Conservation (phyloP, 73 alveolate species). For the Tetrahymena malaccensis region DNA sequence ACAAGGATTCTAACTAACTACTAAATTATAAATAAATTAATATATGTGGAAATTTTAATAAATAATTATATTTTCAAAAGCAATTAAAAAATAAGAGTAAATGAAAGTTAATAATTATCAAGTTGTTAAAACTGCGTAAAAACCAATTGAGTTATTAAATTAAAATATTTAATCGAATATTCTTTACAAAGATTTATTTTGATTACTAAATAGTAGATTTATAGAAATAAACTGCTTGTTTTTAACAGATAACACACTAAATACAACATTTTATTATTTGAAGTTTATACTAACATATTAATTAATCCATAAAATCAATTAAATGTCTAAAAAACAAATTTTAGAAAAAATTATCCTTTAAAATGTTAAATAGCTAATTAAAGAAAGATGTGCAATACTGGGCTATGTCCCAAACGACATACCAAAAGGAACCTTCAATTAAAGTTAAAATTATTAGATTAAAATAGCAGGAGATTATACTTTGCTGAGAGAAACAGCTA, state of each 20-base stretch:
- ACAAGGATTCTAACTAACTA: no score
- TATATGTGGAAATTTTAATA: background rate
- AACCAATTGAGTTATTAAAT: background rate
- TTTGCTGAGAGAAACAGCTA: background rate
- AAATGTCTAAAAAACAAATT: background rate
- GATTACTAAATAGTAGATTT: background rate
- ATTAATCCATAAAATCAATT: no score
- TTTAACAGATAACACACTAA: background rate
- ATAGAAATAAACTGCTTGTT: background rate
- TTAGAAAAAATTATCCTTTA: background rate
- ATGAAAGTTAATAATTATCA: background rate
- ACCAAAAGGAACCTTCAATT: background rate
- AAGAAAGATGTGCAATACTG: background rate
- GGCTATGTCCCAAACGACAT: background rate
- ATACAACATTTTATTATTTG: no score
- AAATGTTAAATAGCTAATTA: background rate
- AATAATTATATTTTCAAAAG: no score
- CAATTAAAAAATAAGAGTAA: background rate
- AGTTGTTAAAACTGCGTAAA: background rate
- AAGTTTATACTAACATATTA: background rate
- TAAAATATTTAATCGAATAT: background rate
- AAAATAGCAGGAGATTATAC: background rate
- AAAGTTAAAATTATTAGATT: background rate
- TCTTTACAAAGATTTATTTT: background rate
- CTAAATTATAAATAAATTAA: background rate